Evolutionary conservation across 1,284 basidiomycete species (phyloP).

Genomic region (Ceratobasidium sp.): DNA sequence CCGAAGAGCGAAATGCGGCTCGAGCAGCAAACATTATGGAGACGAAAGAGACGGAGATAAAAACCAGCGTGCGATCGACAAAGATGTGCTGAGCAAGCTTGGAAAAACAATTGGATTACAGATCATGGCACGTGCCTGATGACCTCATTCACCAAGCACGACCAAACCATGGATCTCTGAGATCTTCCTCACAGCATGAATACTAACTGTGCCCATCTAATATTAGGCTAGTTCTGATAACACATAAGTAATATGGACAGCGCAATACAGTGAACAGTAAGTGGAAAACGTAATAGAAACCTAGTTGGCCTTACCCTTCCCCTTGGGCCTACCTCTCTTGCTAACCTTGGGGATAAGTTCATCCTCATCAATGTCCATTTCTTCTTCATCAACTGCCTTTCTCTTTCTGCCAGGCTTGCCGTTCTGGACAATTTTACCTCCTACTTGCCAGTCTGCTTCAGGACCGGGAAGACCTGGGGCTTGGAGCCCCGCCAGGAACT

Average conservation of each 20-base stretch:
- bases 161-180: not conserved
- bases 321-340: conserved; percentile 4
- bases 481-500: conserved; percentile 4
- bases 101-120: conserved; percentile 41
- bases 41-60: not conserved
- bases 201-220: not conserved
- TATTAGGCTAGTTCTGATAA: not conserved
- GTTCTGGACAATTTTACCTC: too few species aligned
- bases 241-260: not conserved
- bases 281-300: not conserved
- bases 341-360: not conserved
- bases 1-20: conserved; percentile 3
- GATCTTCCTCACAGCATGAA: not conserved
- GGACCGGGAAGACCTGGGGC: conserved; percentile 29
- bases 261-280: not conserved
- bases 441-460: conserved; percentile 30
- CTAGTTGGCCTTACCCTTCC: conserved; percentile 9
- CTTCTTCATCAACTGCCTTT: conserved; percentile 36
- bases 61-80: not conserved
- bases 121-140: conserved; percentile 24
- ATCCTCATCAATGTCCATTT: conserved; percentile 11
- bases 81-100: conserved; percentile 13
- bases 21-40: conserved; percentile 16
- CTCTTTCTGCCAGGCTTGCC: conserved; percentile 3
- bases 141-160: conserved; percentile 9